Conservation (phyloP, 495 filamentous ascomycete species). For the Schizothecium vesticola region DNA sequence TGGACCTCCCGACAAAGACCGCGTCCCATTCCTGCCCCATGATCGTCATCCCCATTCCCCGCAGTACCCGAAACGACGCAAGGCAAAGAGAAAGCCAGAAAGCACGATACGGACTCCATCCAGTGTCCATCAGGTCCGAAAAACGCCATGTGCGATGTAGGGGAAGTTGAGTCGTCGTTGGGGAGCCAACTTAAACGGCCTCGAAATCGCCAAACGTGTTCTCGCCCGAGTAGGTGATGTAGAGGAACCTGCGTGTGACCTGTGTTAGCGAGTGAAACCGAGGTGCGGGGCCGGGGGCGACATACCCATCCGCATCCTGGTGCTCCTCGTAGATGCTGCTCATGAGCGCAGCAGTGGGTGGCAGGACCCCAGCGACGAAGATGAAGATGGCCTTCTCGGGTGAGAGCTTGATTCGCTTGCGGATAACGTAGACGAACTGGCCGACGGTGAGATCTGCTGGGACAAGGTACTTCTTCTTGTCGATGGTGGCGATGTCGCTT, state of each 20-base stretch:
- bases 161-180: conserved; percentile 4
- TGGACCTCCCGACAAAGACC: neutral
- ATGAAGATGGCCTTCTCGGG: conserved; percentile 99
- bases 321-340: conserved; percentile 99
- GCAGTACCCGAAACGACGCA: neutral
- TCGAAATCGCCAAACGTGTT: conserved; percentile 83
- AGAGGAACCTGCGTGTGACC: conserved; percentile 38
- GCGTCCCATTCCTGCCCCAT: neutral
- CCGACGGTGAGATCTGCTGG: conserved; percentile 96
- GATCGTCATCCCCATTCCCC: neutral
- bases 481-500: conserved; percentile 98
- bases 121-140: conserved; percentile 13
- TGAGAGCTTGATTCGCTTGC: conserved; percentile 99
- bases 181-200: conserved; percentile 20
- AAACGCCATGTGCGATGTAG: conserved; percentile 16
- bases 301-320: conserved; percentile 73
- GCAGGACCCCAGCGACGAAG: conserved; percentile 98
- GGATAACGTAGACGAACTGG: conserved; percentile 99
- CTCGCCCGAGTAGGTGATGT: conserved; percentile 92
- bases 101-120: conserved; percentile 16
- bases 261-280: conserved; percentile 13
- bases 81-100: conserved; percentile 6
- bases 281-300: conserved; percentile 8
- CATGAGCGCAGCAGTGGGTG: conserved; percentile 96
- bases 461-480: conserved; percentile 99